Evolutionary conservation across 2,329 filamentous ascomycete genomes (phyloP), one percentile per base, ranked within the genome.

Genomic region (Aspergillus tanneri): DNA sequence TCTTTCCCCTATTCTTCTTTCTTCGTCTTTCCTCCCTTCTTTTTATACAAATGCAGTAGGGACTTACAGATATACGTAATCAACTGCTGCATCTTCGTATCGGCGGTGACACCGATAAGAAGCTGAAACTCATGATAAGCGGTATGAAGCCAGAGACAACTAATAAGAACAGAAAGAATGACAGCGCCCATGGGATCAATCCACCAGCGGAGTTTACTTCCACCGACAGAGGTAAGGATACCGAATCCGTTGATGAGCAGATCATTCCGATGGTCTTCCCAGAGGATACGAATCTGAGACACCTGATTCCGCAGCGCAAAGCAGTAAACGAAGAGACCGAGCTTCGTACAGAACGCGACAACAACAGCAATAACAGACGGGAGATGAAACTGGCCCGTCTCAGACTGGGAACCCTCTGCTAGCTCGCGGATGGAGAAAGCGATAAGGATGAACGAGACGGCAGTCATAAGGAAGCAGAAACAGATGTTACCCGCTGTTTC

Each of bases 261-360:
- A 65, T 99, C 93, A 65, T 99, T 99, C 53, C 93, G 86, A 73
- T 99, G 93, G 64, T 97, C 92, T 69, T 95, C 88, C 91, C 90
- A 96, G 11, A 97, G 76, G 65, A 96, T 96, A 48, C 87, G 82
- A 55, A 96, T 84, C 69, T 96, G 91, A 52, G 84, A 90, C 75
- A 97, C 96, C 62, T 89, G 88, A 73, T 96, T 86, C 58, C 92
- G 86, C 61, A 97, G 72, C 4, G 88, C 83, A 83, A 87, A 97
- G 73, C 93, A 97, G 75, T 96, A 97, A 21, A 95, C 60, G 69
- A 96, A 97, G 1, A 97, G 78, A 4, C 61, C 63, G 12, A 97
- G 75, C 67, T 99, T 97, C 18, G 91, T 96, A 23, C 68, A 72
- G 64, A 97, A 96, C 7, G 93, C 93, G 42, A 90, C 80, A 30